These are phyloP conservation scores for Triticum dicoccoides DNA, from an alignment of 176 grass and related monocot genomes.

Conservation along the genomic window DNA sequence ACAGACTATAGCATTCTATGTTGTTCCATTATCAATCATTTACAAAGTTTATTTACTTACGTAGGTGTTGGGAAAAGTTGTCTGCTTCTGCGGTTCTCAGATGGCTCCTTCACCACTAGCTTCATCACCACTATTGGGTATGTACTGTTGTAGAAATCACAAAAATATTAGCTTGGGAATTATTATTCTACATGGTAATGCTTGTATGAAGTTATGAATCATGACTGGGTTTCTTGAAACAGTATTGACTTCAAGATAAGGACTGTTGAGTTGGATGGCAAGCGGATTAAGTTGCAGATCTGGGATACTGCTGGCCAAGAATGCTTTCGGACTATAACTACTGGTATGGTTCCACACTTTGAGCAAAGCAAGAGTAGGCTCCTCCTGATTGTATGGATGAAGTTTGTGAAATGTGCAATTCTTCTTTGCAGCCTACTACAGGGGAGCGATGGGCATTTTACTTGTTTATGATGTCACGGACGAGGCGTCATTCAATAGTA, in stretches of 20 bases:
- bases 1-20: neutral
- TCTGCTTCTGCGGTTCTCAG: conserved; percentile 60
- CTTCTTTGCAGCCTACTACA: conserved; percentile 66
- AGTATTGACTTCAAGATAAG: conserved; percentile 80
- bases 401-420: conserved; percentile 3
- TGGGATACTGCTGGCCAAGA: conserved; percentile 80
- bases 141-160: conserved; percentile 1
- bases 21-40: neutral
- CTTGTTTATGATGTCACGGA: conserved; percentile 78
- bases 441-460: conserved; percentile 74
- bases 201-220: neutral
- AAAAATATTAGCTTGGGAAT: neutral
- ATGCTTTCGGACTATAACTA: conserved; percentile 71
- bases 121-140: conserved; percentile 71
- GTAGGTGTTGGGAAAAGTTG: conserved; percentile 73
- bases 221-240: conserved; percentile 4
- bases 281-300: conserved; percentile 73
- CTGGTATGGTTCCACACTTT: conserved; percentile 38
- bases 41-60: neutral
- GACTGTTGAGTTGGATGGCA: conserved; percentile 64
- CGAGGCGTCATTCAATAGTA: conserved; percentile 73
- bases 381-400: neutral
- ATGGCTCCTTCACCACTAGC: conserved; percentile 67
- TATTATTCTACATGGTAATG: neutral
- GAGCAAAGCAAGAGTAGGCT: neutral